Percentiles rank a stretch among this genome's conserved stretches.
Evolutionary conservation across 345 rosid genomes (phyloP).

Genomic region (Odontarrhena argentea): DNA sequence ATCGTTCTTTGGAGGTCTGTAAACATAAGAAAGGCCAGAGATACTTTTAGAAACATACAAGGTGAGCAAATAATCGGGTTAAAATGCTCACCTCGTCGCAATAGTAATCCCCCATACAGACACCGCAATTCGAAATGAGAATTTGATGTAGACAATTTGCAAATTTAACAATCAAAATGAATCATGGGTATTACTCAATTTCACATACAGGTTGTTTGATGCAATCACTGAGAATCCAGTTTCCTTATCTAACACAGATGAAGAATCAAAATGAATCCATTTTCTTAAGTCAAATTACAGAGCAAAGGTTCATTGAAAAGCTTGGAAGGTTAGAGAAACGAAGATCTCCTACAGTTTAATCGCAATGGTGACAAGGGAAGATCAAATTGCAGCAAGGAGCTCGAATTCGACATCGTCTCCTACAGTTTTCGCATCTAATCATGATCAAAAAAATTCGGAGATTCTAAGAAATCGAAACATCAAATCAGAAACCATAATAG

Average conservation of each 20-base stretch:
- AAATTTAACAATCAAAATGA: background rate
- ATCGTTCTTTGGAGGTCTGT: conserved; percentile 60
- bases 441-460: background rate
- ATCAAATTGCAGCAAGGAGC: conserved; percentile 78
- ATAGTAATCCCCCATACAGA: conserved; percentile 76
- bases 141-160: background rate
- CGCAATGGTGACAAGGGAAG: conserved; percentile 82
- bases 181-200: conserved; percentile 63
- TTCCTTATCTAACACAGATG: conserved; percentile 16
- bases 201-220: conserved; percentile 49
- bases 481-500: no score
- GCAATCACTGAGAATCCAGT: background rate
- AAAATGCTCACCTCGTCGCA: conserved; percentile 64
- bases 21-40: conserved; percentile 1
- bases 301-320: background rate
- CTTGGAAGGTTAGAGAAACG: background rate
- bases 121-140: conserved; percentile 58
- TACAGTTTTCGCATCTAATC: conserved; percentile 68
- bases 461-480: background rate
- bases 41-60: background rate
- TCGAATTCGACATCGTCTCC: conserved; percentile 70
- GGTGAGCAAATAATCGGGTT: background rate
- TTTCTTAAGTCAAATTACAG: background rate
- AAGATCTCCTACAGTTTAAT: no score
- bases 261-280: conserved; percentile 45